Conservation (phyloP, 306 rosid species). For the Cicer arietinum region DNA sequence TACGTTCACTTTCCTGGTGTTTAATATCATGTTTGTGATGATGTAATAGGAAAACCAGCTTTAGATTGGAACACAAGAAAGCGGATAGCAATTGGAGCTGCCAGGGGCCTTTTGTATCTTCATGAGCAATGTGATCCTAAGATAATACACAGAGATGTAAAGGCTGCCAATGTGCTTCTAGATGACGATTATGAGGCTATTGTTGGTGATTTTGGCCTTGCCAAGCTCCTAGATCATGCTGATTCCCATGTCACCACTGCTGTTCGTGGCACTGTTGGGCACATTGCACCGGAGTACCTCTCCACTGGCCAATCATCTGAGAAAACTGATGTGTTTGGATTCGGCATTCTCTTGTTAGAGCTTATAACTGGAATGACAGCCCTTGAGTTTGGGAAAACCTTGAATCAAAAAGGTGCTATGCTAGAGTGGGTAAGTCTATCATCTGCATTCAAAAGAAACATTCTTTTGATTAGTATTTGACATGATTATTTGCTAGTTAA, state of each 20-base stretch:
- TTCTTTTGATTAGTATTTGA: slow-evolving; percentile 14
- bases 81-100: slow-evolving; percentile 95
- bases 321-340: slow-evolving; percentile 96
- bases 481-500: slow-evolving; percentile 1
- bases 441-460: slow-evolving; percentile 28
- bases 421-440: slow-evolving; percentile 89
- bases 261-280: slow-evolving; percentile 98
- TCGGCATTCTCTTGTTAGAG: slow-evolving; percentile 91
- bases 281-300: slow-evolving; percentile 97
- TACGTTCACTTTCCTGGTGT: neutral
- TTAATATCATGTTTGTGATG: slow-evolving; percentile 30
- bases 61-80: slow-evolving; percentile 95
- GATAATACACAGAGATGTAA: slow-evolving; percentile 51
- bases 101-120: slow-evolving; percentile 90
- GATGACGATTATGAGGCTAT: slow-evolving; percentile 87
- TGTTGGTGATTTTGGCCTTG: slow-evolving; percentile 98
- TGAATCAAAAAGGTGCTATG: slow-evolving; percentile 91
- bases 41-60: slow-evolving; percentile 79
- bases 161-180: slow-evolving; percentile 96
- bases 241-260: slow-evolving; percentile 99
- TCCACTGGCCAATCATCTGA: slow-evolving; percentile 99
- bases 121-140: slow-evolving; percentile 51
- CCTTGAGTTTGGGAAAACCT: slow-evolving; percentile 83
- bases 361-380: slow-evolving; percentile 98
- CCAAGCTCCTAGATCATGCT: slow-evolving; percentile 94